These are phyloP conservation scores for Geotrichum restrictum DNA, from an alignment of 1,139 yeast species.

Conservation along the genomic window DNA sequence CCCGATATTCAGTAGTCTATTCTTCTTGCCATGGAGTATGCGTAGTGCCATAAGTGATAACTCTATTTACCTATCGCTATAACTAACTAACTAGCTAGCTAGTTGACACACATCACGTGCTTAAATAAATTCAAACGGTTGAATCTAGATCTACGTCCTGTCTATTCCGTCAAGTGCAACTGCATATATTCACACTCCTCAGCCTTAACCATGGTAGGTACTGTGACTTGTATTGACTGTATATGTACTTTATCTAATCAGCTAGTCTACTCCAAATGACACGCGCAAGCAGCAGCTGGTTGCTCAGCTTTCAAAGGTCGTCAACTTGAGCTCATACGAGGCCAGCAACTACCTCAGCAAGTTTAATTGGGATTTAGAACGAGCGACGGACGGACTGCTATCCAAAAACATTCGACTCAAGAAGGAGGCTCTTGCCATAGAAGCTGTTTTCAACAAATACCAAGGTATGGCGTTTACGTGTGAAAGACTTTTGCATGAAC, in stretches of 20 bases:
- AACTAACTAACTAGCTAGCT: no score
- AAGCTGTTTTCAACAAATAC: slow-evolving; percentile 26
- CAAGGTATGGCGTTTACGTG: slow-evolving; percentile 19
- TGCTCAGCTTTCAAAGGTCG: slow-evolving; percentile 5
- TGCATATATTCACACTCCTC: no score
- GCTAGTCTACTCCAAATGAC: slow-evolving; percentile 12
- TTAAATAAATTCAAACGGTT: background rate
- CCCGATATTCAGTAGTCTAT: no score
- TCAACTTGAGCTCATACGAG: slow-evolving; percentile 1
- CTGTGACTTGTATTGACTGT: background rate
- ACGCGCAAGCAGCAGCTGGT: slow-evolving; percentile 8
- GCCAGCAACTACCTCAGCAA: slow-evolving; percentile 15
- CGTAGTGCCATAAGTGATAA: no score
- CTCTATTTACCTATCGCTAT: no score
- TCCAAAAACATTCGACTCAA: slow-evolving; percentile 5
- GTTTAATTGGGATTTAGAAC: slow-evolving; percentile 23
- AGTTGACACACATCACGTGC: background rate
- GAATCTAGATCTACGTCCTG: no score
- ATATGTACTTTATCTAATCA: background rate
- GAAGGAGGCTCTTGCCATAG: slow-evolving; percentile 17
- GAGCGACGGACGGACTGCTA: slow-evolving; percentile 18
- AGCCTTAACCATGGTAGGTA: slow-evolving; percentile 7
- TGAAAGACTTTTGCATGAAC: no score
- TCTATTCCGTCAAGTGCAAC: background rate
- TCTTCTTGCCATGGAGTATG: no score